These are phyloP conservation scores for Candida mesenterica DNA, from an alignment of 1,139 yeast species.

Conservation along the genomic window DNA sequence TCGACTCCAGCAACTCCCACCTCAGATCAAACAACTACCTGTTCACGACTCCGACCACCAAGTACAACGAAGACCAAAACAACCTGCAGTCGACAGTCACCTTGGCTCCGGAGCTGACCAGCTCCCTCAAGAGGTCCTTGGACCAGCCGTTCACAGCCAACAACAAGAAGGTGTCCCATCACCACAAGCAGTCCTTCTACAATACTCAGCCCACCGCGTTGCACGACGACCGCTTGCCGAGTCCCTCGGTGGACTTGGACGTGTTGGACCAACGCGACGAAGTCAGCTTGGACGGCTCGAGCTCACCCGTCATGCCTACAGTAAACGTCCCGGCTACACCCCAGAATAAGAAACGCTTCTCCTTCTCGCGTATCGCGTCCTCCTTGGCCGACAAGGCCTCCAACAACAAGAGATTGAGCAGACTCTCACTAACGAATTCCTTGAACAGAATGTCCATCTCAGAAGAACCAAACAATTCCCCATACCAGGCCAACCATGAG, in stretches of 20 bases:
- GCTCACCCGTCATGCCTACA: background rate
- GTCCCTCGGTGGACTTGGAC: constrained; percentile 14
- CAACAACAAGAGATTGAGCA: constrained; percentile 10
- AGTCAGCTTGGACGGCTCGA: background rate
- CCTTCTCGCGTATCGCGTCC: constrained; percentile 10
- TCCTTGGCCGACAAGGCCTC: constrained; percentile 4
- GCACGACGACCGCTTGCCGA: constrained; percentile 15
- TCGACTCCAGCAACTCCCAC: too few species aligned
- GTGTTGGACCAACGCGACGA: constrained; percentile 3
- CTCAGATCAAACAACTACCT: constrained; percentile 1
- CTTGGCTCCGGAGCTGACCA: background rate
- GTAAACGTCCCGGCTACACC: constrained; percentile 1
- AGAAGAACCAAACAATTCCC: background rate
- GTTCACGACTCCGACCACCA: background rate
- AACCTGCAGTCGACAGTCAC: background rate
- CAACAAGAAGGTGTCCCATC: constrained; percentile 6
- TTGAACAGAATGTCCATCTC: background rate
- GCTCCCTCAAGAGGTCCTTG: constrained; percentile 10
- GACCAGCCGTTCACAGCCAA: constrained; percentile 11
- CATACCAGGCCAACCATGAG: background rate
- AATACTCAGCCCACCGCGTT: constrained; percentile 13
- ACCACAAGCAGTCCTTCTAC: constrained; percentile 15
- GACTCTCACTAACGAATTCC: constrained; percentile 4
- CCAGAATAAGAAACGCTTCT: constrained; percentile 13
- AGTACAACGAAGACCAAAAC: background rate